phyloP scores from a whole-genome alignment of 73 alveolate species.

The Halteria grandinella region DNA sequence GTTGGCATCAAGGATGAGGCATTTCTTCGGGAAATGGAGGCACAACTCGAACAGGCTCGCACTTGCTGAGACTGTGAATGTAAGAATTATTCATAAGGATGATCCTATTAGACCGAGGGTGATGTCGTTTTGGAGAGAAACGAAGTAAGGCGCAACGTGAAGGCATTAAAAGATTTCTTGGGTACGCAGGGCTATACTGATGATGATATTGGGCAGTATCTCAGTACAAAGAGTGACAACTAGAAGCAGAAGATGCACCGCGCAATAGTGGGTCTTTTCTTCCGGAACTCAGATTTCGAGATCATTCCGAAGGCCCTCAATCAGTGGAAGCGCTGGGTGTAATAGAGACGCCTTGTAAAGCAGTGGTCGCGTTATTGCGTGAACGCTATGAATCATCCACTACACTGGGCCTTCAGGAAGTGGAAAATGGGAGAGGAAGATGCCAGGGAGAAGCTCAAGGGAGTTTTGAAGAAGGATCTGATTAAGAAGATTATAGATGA shows the following conservation, averaged over 20 bases:
- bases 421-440: slow-evolving; percentile 64
- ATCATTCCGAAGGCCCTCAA: slow-evolving; percentile 67
- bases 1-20: neutral
- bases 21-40: slow-evolving; percentile 60
- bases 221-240: slow-evolving; percentile 16
- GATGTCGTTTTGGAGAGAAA: slow-evolving; percentile 62
- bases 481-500: slow-evolving; percentile 58
- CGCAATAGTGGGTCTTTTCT: slow-evolving; percentile 54
- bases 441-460: slow-evolving; percentile 8
- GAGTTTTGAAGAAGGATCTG: slow-evolving; percentile 52
- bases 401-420: slow-evolving; percentile 55
- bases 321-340: slow-evolving; percentile 65
- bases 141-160: slow-evolving; percentile 52
- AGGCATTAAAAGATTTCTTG: slow-evolving; percentile 54
- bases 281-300: slow-evolving; percentile 53
- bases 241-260: slow-evolving; percentile 50
- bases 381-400: slow-evolving; percentile 40
- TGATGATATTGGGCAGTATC: slow-evolving; percentile 45
- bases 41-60: slow-evolving; percentile 35
- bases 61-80: slow-evolving; percentile 53
- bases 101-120: slow-evolving; percentile 73
- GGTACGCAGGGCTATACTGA: slow-evolving; percentile 42
- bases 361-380: slow-evolving; percentile 29
- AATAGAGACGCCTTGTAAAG: slow-evolving; percentile 40
- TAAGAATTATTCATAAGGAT: too few relatives aligned